Base-by-base conservation (phyloP, 2,329 filamentous ascomycete species). In the Coniella vitis region DNA sequence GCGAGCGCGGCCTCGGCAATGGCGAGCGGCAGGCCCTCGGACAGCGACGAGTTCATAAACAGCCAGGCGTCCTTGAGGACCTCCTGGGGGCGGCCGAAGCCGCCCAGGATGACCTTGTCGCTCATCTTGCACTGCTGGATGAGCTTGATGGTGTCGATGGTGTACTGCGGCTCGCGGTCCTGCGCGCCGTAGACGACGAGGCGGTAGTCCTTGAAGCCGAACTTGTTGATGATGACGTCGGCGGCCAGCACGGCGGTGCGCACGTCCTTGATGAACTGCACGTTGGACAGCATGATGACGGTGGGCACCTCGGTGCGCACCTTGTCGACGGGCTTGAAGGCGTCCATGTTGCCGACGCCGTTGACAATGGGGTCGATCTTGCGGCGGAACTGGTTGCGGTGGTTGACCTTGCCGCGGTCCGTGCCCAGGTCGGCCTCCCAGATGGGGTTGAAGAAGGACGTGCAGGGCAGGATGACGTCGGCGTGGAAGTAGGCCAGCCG, bases 351-450 rank as follows among this genome's bases (percentile, higher is more conserved):
- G 42, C 74, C 75, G 54, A 83, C 82, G 44, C 79, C 79, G 57
- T 84, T 84, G 54, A 83, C 78, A 32, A 84, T 78, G 1, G 80
- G 79, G 54, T 83, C 79, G 38, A 84, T 76, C 58, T 81, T 81
- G 45, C 78, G 71, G 40, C 66, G 67, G 66, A 81, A 82, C 8
- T 69, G 67, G 50, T 78, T 78, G 52, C 76, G 72, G 57, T 79
- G 77, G 48, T 75, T 72, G 36, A 81, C 68, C 14, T 68, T 67
- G 16, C 79, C 78, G 55, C 79, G 72, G 47, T 72, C 71, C 12
- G 76, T 81, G 35, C 79, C 79, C 21, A 82, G 75, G 56, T 83
- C 79, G 4, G 76, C 69, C 56, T 83, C 79, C 79, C 79, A 83
- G 43, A 75, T 77, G 1, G 79, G 79, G 56, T 82, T 83, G 64